Base-by-base conservation (phyloP, 2,329 filamentous ascomycete genomes). In the Zymoseptoria passerinii region DNA sequence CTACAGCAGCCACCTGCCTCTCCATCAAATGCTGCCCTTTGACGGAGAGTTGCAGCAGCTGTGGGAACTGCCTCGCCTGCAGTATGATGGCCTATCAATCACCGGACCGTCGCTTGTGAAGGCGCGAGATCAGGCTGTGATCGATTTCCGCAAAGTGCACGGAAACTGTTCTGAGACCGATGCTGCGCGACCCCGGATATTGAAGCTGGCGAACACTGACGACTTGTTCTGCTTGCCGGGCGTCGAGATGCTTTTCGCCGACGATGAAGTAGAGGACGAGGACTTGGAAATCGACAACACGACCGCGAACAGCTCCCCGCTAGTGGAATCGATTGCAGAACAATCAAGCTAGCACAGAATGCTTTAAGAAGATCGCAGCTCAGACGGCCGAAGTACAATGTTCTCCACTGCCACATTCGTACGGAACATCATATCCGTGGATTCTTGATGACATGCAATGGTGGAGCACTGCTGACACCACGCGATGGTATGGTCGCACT, bases 151-250 rank as follows among this genome's bases (percentile, higher is more conserved):
- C 50, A 72, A 74, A 54, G 75, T 82, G 2, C 80, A 90, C 13
- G 90, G 90, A n/a, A 82, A 81, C 0, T 95, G 90, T 67, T 70
- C 71, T 23, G 71, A 68, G 2, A 71, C 74, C 8, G 69, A 69
- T 27, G 69, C 67, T 57, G 68, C 67, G 4, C 71, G 65, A 66
- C 69, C 54, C 65, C 68, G 67, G 53, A 67, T 60, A 50, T 68
- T 29, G 64, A n/a, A 71, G 72, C 27, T 10, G 10, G 48, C 48
- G 27, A 76, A 75, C 48, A 77, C 82, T 1, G 73, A 75, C 28
- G 85, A 89, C 68, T 72, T 91, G 53, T 92, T 92, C 70, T 92
- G 88, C 67, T 74, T 77, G 28, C 59, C 68, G 16, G 68, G 65
- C 3, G 54, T 67, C 10, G 65, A 69, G 16, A 49, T 65, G 10